A percentile compares a stretch with the other conserved stretches of the same genome.
phyloP scores from a whole-genome alignment of 345 rosid species.

The Euphorbia lathyris region DNA sequence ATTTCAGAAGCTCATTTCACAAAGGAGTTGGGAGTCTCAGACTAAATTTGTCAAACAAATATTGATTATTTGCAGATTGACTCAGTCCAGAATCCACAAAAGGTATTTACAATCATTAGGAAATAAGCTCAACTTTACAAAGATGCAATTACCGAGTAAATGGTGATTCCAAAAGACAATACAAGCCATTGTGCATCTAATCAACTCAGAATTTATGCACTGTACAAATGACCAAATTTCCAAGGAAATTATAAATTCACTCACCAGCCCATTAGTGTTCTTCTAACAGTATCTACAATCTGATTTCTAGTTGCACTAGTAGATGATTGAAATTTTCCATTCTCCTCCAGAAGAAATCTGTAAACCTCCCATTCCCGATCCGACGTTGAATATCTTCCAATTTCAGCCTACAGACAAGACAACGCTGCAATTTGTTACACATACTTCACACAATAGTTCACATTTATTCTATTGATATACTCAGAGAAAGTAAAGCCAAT shows the following conservation, averaged over 20 bases:
- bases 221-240: neutral
- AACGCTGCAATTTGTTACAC: constrained; percentile 9
- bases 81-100: neutral
- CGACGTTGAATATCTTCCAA: constrained; percentile 56
- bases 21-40: neutral
- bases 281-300: constrained; percentile 68
- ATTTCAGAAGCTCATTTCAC: neutral
- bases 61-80: neutral
- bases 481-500: neutral
- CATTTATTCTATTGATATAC: no score
- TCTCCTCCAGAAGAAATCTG: constrained; percentile 76
- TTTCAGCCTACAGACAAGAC: constrained; percentile 63
- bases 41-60: neutral
- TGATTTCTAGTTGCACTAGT: constrained; percentile 42
- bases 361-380: constrained; percentile 86
- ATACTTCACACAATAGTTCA: neutral
- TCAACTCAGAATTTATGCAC: neutral
- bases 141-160: neutral
- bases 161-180: neutral
- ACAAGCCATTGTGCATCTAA: neutral
- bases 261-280: constrained; percentile 83
- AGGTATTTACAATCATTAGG: neutral
- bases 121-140: neutral
- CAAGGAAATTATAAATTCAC: constrained; percentile 4
- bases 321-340: constrained; percentile 35